These are phyloP conservation scores for Dioscorea cayenensis DNA, from an alignment of 116 monocot species.

Conservation along the genomic window DNA sequence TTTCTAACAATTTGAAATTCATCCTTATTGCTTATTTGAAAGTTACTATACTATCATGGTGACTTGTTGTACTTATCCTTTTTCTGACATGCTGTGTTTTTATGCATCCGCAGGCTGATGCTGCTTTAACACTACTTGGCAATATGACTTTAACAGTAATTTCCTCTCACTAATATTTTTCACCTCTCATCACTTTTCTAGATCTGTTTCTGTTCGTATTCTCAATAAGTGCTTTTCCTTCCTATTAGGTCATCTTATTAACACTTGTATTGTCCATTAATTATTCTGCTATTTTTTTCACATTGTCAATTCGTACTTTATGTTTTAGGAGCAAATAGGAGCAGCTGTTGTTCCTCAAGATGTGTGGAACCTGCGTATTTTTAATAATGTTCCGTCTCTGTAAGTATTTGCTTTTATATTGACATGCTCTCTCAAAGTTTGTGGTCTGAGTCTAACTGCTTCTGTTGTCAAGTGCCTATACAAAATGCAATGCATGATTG, in stretches of 20 bases:
- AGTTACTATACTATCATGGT: neutral
- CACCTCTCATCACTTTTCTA: neutral
- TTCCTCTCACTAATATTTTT: neutral
- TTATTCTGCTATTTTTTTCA: neutral
- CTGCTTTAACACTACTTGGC: slow-evolving; percentile 57
- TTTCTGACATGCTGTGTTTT: neutral
- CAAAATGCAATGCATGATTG: too few species aligned
- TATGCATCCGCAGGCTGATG: slow-evolving; percentile 53
- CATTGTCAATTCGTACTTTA: neutral
- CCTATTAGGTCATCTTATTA: neutral
- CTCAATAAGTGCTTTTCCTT: neutral
- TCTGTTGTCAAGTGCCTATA: too few species aligned
- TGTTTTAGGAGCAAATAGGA: slow-evolving; percentile 46
- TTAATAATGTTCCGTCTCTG: slow-evolving; percentile 67
- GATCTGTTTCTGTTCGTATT: neutral
- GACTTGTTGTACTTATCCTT: neutral
- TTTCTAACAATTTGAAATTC: neutral
- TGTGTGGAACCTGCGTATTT: slow-evolving; percentile 74
- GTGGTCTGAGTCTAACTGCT: too few species aligned
- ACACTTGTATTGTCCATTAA: neutral
- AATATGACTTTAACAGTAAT: slow-evolving; percentile 57
- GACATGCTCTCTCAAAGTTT: neutral
- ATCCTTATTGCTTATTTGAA: neutral
- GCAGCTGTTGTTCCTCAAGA: slow-evolving; percentile 57
- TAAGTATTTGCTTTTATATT: slow-evolving; percentile 23